Conservation (phyloP, 108 stramenopile species). For the Fragilariopsis cylindrus region DNA sequence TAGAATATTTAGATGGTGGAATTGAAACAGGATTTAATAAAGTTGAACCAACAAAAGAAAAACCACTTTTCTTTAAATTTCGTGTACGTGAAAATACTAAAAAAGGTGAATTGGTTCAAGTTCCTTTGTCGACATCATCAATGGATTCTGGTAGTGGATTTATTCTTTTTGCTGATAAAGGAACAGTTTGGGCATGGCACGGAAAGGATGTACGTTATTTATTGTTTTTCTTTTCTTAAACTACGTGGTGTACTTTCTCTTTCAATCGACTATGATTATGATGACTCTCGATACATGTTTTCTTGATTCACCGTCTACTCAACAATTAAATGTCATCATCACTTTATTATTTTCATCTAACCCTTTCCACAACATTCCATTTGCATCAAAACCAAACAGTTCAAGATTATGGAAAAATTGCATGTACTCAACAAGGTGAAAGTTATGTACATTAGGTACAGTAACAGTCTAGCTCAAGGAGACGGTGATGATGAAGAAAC, state of each 20-base stretch:
- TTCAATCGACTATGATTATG: neutral
- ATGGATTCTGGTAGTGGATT: slow-evolving; percentile 89
- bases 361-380: no score
- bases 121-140: slow-evolving; percentile 49
- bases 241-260: neutral
- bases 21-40: slow-evolving; percentile 85
- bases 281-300: no score
- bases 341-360: no score
- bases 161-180: slow-evolving; percentile 74
- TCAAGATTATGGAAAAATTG: slow-evolving; percentile 36
- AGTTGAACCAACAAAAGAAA: slow-evolving; percentile 65
- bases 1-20: slow-evolving; percentile 87
- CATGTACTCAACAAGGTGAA: slow-evolving; percentile 32
- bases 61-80: slow-evolving; percentile 62
- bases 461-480: slow-evolving; percentile 38
- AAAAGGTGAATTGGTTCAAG: slow-evolving; percentile 63
- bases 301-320: no score
- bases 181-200: slow-evolving; percentile 81
- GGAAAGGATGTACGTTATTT: slow-evolving; percentile 51
- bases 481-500: slow-evolving; percentile 55
- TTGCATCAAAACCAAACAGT: slow-evolving; percentile 11
- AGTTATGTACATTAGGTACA: slow-evolving; percentile 45
- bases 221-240: neutral
- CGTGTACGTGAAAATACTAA: slow-evolving; percentile 48
- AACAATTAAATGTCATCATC: no score